Conservation (phyloP, 306 rosid genomes). For the Sesbania bispinosa region DNA sequence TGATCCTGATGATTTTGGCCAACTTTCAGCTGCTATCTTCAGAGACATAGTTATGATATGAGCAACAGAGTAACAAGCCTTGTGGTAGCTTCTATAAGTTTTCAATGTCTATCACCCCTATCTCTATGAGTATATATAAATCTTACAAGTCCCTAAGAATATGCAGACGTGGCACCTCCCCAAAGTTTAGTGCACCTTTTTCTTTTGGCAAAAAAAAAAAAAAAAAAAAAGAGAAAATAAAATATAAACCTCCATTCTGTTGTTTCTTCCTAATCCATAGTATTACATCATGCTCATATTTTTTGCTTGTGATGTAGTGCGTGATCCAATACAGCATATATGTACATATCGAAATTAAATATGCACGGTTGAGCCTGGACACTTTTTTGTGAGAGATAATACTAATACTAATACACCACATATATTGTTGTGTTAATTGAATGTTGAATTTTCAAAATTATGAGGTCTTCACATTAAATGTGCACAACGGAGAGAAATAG, state of each 20-base stretch:
- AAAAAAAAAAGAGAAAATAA: background rate
- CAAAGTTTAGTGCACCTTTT: conserved; percentile 37
- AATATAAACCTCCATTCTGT: conserved; percentile 26
- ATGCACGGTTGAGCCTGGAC: no score
- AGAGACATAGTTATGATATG: conserved; percentile 38
- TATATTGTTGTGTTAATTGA: no score
- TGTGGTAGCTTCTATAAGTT: conserved; percentile 22
- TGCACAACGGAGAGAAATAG: conserved; percentile 17
- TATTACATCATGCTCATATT: conserved; percentile 36
- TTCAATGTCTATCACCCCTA: conserved; percentile 16
- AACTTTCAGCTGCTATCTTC: conserved; percentile 58
- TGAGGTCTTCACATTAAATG: conserved; percentile 10
- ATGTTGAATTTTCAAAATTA: conserved; percentile 24
- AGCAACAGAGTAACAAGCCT: conserved; percentile 20
- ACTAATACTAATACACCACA: conserved; percentile 44
- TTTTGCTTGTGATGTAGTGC: conserved; percentile 29
- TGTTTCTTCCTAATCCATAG: conserved; percentile 31
- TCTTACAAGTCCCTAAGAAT: conserved; percentile 26
- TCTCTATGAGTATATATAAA: conserved; percentile 31
- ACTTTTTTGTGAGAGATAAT: background rate
- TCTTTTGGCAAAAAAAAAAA: conserved; percentile 17
- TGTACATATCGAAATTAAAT: conserved; percentile 29
- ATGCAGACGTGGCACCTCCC: conserved; percentile 50
- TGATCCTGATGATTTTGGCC: conserved; percentile 24
- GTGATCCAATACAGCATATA: conserved; percentile 34